Base-by-base conservation (phyloP, 2,329 filamentous ascomycete species). In the Cercospora canescens region DNA sequence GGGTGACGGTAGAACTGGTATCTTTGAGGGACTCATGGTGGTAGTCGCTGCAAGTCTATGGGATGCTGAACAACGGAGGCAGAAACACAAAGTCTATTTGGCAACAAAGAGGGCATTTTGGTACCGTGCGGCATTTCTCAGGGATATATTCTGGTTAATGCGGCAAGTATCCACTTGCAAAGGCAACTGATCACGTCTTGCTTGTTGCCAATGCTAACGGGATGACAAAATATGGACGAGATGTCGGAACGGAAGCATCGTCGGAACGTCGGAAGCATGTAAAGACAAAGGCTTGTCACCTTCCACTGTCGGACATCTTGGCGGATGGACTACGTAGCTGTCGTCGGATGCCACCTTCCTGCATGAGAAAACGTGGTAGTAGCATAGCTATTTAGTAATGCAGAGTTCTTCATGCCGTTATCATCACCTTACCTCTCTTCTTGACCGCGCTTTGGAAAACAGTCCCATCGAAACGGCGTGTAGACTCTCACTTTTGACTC, bases 1-100 rank as follows among this genome's bases (percentile, higher is more conserved):
- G 9, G 64, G 65, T 4, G 70, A 71, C 18, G 70, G 67, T 1
- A 71, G 64, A 8, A 63, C 11, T 55, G 69, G 64, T 62, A 74
- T 63, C 52, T 67, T 72, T 50, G 69, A 67, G 12, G 73, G 73
- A 64, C 71, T 74, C 72, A 74, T 75, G 60, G 28, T 71, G 41
- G 34, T 52, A 7, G 34, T 34, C 26, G 24, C 32, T 21, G 45
- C n/a, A 24, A 37, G 8, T 41, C n/a, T 54, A 21, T 50, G 11
- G 28, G 21, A 56, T 34, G 52, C 52, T 34, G 45, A 28, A 50
- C 34, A 35, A 41, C 48, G 24, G 34, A 39, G n/a, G 34, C 18
- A 39, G 21, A 34, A 16, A 11, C 12, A 12, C 5, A 24, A 39
- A 62, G 48, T 32, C 34, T 41, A 35, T 41, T 24, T 26, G 26